phyloP scores from a whole-genome alignment of 1,139 yeast species.

The Pichiaceae sp. region DNA sequence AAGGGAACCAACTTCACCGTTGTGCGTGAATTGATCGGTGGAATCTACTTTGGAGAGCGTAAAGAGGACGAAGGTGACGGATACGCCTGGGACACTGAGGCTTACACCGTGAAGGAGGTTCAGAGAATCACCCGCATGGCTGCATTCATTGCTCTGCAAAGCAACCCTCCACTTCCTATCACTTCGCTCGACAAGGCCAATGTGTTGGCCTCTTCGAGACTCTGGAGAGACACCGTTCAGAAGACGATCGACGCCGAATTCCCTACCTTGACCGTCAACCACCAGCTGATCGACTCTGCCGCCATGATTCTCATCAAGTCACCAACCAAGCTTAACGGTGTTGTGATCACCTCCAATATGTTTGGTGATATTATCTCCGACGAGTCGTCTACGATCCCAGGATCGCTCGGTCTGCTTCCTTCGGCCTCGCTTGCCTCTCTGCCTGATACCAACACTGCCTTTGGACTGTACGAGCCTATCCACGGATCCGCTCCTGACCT shows the following conservation, averaged over 20 bases:
- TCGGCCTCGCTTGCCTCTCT: conserved; percentile 93
- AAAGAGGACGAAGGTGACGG: conserved; percentile 83
- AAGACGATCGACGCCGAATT: conserved; percentile 78
- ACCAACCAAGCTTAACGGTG: conserved; percentile 87
- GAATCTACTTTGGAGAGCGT: conserved; percentile 94
- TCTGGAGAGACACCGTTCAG: conserved; percentile 93
- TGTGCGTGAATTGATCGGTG: conserved; percentile 95
- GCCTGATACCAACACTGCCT: conserved; percentile 89
- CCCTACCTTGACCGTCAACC: conserved; percentile 78
- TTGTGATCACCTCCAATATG: conserved; percentile 89
- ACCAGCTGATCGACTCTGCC: conserved; percentile 95
- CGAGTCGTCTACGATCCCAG: conserved; percentile 97
- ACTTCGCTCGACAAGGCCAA: conserved; percentile 98
- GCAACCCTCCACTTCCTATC: conserved; percentile 84
- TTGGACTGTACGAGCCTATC: conserved; percentile 96
- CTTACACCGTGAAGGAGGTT: conserved; percentile 84
- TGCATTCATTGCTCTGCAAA: conserved; percentile 90
- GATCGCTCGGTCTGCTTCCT: conserved; percentile 90
- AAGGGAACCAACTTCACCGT: conserved; percentile 86
- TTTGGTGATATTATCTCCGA: conserved; percentile 97
- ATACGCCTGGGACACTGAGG: conserved; percentile 89
- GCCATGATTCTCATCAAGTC: conserved; percentile 93
- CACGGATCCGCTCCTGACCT: conserved; percentile 98
- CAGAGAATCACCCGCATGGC: conserved; percentile 97
- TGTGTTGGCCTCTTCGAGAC: conserved; percentile 89